A percentile compares a stretch with the other conserved stretches of the same genome.
phyloP scores from a whole-genome alignment of 1,139 yeast genomes.

The Candida mesenterica region DNA sequence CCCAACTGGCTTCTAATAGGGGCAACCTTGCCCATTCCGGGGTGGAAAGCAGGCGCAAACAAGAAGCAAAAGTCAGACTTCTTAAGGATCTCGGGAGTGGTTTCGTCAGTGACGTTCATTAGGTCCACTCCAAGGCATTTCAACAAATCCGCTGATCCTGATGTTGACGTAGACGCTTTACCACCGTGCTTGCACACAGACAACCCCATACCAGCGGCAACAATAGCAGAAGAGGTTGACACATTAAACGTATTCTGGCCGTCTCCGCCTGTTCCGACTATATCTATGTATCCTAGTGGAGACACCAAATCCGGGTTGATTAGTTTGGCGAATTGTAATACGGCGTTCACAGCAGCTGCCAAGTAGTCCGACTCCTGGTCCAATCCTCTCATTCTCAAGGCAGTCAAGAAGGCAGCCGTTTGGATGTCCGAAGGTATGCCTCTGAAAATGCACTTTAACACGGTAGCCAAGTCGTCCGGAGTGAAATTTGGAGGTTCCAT shows the following conservation, averaged over 20 bases:
- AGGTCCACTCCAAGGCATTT: constrained; percentile 75
- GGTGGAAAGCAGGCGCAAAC: constrained; percentile 92
- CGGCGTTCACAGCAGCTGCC: constrained; percentile 79
- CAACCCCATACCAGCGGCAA: constrained; percentile 87
- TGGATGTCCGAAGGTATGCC: constrained; percentile 69
- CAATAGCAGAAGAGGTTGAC: constrained; percentile 90
- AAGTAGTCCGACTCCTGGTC: constrained; percentile 81
- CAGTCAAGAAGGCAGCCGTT: constrained; percentile 75
- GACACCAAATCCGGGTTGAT: constrained; percentile 45
- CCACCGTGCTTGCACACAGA: constrained; percentile 93
- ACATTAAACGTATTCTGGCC: constrained; percentile 97
- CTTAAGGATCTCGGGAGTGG: constrained; percentile 63
- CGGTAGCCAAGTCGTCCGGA: constrained; percentile 59
- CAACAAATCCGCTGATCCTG: constrained; percentile 92
- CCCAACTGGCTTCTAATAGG: constrained; percentile 74
- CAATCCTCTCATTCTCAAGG: constrained; percentile 67
- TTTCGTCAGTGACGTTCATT: constrained; percentile 59
- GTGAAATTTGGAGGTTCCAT: constrained; percentile 58
- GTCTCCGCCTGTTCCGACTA: constrained; percentile 98
- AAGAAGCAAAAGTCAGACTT: constrained; percentile 67
- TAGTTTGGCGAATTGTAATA: constrained; percentile 58
- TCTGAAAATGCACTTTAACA: constrained; percentile 57
- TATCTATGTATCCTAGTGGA: constrained; percentile 66
- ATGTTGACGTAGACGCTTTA: constrained; percentile 87
- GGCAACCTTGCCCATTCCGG: constrained; percentile 87